A percentile compares a stretch with the other conserved stretches of the same genome.
These are phyloP conservation scores for Spongispora temasekensis DNA, from an alignment of 1,284 basidiomycete species.

Conservation along the genomic window DNA sequence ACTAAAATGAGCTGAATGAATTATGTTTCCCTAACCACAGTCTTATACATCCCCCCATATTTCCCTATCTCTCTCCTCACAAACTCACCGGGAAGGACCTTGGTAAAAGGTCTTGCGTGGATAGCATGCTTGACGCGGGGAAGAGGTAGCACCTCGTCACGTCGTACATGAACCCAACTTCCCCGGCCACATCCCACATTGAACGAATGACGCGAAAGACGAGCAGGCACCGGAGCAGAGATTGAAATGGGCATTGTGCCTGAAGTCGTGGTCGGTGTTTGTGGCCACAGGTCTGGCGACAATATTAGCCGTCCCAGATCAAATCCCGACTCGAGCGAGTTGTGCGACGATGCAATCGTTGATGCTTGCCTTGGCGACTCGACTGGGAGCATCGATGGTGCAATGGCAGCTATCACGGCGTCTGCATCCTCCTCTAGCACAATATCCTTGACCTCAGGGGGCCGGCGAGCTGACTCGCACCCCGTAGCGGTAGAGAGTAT, in stretches of 20 bases:
- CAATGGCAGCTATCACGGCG: slow-evolving; percentile 11
- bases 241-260: too few relatives aligned
- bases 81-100: not conserved
- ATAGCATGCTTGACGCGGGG: not conserved
- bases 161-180: not conserved
- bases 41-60: slow-evolving; percentile 40
- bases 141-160: not conserved
- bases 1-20: too few relatives aligned
- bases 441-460: slow-evolving; percentile 7
- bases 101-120: not conserved
- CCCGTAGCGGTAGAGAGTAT: too few relatives aligned
- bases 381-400: slow-evolving; percentile 17
- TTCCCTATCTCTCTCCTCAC: slow-evolving; percentile 1
- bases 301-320: slow-evolving; percentile 17
- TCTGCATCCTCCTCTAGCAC: too few relatives aligned
- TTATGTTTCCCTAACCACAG: slow-evolving; percentile 39
- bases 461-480: slow-evolving; percentile 1
- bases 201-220: slow-evolving; percentile 4
- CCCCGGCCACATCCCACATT: slow-evolving; percentile 1
- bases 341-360: slow-evolving; percentile 31
- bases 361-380: slow-evolving; percentile 40
- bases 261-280: slow-evolving; percentile 12
- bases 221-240: slow-evolving; percentile 7
- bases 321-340: slow-evolving; percentile 31
- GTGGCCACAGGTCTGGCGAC: slow-evolving; percentile 20